These are phyloP conservation scores for Saccharata proteae DNA, from an alignment of 2,329 filamentous ascomycete genomes.

Conservation along the genomic window DNA sequence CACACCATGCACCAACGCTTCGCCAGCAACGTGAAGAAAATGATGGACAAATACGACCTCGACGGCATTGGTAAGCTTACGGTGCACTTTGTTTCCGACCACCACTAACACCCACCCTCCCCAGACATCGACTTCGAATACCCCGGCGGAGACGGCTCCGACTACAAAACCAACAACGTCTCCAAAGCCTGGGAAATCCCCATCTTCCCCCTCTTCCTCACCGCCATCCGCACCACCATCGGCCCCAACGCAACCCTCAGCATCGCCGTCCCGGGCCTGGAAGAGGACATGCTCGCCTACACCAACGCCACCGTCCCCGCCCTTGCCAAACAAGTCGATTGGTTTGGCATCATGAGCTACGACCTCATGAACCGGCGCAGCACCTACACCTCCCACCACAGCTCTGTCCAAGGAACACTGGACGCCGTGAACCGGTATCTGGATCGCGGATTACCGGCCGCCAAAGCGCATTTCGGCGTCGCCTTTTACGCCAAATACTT, in stretches of 20 bases:
- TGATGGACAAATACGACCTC: conserved; percentile 50
- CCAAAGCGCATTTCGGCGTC: conserved; percentile 53
- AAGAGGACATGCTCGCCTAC: conserved; percentile 57
- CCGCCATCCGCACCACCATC: conserved; percentile 45
- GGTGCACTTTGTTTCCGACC: not conserved
- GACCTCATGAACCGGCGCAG: conserved; percentile 62
- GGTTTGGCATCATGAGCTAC: conserved; percentile 61
- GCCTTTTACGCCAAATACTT: conserved; percentile 62
- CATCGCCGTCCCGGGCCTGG: conserved; percentile 52
- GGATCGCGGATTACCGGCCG: conserved; percentile 40
- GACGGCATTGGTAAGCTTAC: conserved; percentile 46
- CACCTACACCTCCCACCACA: conserved; percentile 51
- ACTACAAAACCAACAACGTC: conserved; percentile 54
- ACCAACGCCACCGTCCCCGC: conserved; percentile 42
- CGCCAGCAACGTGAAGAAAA: conserved; percentile 50
- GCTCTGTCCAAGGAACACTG: conserved; percentile 44
- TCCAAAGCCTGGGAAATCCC: conserved; percentile 48
- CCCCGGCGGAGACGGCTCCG: conserved; percentile 52
- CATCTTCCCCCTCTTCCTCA: conserved; percentile 49
- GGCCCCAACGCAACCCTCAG: conserved; percentile 50
- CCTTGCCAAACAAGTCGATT: conserved; percentile 51
- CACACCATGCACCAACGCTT: conserved; percentile 41
- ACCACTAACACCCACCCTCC: conserved; percentile 8
- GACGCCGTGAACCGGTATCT: conserved; percentile 48
- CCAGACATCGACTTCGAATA: conserved; percentile 57